phyloP scores from a whole-genome alignment of 139 green algal genomes.

The Micractinium conductrix region DNA sequence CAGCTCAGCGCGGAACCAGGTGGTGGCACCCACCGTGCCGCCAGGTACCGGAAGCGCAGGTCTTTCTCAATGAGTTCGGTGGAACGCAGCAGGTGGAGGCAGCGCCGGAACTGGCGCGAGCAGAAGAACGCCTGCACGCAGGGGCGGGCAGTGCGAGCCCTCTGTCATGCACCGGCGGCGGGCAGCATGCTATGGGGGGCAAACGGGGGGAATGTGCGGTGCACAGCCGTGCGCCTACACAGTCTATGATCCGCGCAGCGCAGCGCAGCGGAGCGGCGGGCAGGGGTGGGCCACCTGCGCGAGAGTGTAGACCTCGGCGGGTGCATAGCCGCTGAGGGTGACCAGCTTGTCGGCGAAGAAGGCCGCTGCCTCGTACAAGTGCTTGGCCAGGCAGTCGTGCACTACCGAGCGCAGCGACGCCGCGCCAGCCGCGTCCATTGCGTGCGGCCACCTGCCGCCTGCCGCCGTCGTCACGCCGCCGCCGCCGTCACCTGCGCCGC shows the following conservation, averaged over 20 bases:
- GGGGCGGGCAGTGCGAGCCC: too few species aligned
- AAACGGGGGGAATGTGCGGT: too few species aligned
- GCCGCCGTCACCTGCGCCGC: too few species aligned
- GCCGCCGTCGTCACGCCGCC: neutral
- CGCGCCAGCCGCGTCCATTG: slow-evolving; percentile 1
- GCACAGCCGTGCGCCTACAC: too few species aligned
- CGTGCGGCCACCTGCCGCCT: neutral
- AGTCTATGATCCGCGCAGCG: too few species aligned
- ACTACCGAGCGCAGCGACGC: slow-evolving; percentile 60
- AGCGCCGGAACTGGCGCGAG: slow-evolving; percentile 75
- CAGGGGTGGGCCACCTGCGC: too few species aligned
- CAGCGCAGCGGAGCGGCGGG: too few species aligned
- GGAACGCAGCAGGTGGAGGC: slow-evolving; percentile 69
- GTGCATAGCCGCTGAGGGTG: slow-evolving; percentile 64
- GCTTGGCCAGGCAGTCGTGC: slow-evolving; percentile 90
- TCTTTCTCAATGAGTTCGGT: slow-evolving; percentile 60
- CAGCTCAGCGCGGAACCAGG: too few species aligned
- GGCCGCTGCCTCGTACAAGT: slow-evolving; percentile 84
- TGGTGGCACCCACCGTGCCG: slow-evolving; percentile 53
- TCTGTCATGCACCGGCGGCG: too few species aligned
- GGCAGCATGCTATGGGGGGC: too few species aligned
- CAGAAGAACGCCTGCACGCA: slow-evolving; percentile 86
- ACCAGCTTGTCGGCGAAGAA: slow-evolving; percentile 98
- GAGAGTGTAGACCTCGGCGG: slow-evolving; percentile 85
- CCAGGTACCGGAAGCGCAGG: slow-evolving; percentile 76